A percentile compares a stretch with the other conserved stretches of the same genome.
These are phyloP conservation scores for Sicyos edulis DNA, from an alignment of 306 rosid genomes.

Conservation along the genomic window DNA sequence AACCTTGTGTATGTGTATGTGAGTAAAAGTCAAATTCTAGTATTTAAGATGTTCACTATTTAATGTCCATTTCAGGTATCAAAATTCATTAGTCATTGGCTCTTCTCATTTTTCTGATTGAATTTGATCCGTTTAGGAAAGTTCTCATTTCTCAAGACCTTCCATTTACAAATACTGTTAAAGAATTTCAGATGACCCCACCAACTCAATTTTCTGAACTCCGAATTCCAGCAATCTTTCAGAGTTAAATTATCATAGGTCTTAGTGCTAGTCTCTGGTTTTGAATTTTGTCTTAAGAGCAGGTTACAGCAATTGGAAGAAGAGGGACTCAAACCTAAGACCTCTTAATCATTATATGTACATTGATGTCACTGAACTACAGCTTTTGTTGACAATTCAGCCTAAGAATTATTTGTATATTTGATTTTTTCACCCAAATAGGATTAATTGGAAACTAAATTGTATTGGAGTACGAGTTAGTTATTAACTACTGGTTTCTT, in stretches of 20 bases:
- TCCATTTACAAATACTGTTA: neutral
- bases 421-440: constrained; percentile 36
- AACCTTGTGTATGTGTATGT: neutral
- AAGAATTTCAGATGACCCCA: neutral
- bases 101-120: constrained; percentile 14
- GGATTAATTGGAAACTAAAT: neutral
- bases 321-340: too few species aligned
- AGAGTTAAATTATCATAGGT: neutral
- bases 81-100: constrained; percentile 32
- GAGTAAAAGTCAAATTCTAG: neutral
- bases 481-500: neutral
- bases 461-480: too few species aligned
- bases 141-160: neutral
- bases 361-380: too few species aligned
- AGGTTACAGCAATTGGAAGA: too few species aligned
- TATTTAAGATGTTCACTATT: constrained; percentile 8
- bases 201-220: neutral
- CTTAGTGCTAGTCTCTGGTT: neutral
- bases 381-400: too few species aligned
- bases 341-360: too few species aligned
- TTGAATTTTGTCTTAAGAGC: neutral
- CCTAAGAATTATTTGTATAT: constrained; percentile 33
- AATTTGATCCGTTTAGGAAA: neutral
- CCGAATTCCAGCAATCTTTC: constrained; percentile 6
- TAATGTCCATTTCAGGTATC: constrained; percentile 40